Conservation (phyloP, 805 yeast species). For the Yarrowia phangngaensis region DNA sequence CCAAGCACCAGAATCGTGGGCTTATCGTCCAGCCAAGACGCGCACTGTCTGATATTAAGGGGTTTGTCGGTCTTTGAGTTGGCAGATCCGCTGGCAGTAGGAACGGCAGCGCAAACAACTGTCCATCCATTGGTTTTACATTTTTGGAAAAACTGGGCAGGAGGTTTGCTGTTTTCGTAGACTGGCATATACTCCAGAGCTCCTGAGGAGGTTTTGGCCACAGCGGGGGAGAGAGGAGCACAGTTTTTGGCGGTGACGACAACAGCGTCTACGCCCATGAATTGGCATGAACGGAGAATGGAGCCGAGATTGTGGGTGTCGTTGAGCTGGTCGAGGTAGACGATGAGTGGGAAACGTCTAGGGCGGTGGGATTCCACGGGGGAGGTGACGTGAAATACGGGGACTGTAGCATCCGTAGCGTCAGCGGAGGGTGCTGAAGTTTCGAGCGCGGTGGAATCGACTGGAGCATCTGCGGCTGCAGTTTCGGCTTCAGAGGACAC, state of each 20-base stretch:
- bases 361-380: slow-evolving; percentile 6
- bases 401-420: neutral
- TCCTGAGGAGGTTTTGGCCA: slow-evolving; percentile 79
- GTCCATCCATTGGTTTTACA: slow-evolving; percentile 64
- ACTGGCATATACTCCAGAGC: slow-evolving; percentile 72
- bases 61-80: slow-evolving; percentile 38
- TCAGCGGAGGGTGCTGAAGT: neutral
- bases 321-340: slow-evolving; percentile 71
- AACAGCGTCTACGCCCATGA: slow-evolving; percentile 76
- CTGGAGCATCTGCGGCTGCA: neutral
- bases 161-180: slow-evolving; percentile 50
- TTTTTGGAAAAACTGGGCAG: slow-evolving; percentile 58
- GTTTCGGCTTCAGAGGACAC: neutral
- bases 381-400: slow-evolving; percentile 12
- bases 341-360: slow-evolving; percentile 54
- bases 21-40: slow-evolving; percentile 43
- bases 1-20: slow-evolving; percentile 78
- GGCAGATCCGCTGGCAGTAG: slow-evolving; percentile 30
- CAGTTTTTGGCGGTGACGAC: slow-evolving; percentile 65
- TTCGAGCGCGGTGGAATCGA: neutral
- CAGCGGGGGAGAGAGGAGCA: slow-evolving; percentile 72
- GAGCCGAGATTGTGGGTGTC: slow-evolving; percentile 91
- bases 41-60: slow-evolving; percentile 46
- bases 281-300: slow-evolving; percentile 72
- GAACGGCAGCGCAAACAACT: slow-evolving; percentile 58